Evolutionary conservation across 1,284 basidiomycete species (phyloP).

Genomic region (Heterobasidion parviporum): DNA sequence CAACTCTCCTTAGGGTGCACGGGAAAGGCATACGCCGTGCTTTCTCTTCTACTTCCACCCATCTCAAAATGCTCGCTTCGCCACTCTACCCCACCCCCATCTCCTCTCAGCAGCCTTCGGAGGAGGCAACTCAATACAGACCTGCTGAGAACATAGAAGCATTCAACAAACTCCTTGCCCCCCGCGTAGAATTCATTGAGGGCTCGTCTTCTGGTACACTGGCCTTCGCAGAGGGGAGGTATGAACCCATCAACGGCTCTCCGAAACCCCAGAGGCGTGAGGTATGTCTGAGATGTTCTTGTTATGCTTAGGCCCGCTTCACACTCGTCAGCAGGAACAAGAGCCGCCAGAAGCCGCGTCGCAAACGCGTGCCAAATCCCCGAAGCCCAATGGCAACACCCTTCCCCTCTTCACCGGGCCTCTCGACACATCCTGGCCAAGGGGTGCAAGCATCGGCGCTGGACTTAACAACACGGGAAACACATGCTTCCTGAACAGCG

Average conservation of each 20-base stretch:
- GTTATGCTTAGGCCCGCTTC: not conserved
- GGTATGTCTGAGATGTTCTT: slow-evolving; percentile 22
- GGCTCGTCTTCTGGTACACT: slow-evolving; percentile 69
- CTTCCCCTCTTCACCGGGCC: slow-evolving; percentile 36
- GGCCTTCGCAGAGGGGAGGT: slow-evolving; percentile 62
- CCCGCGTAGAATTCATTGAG: slow-evolving; percentile 72
- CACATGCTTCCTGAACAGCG: slow-evolving; percentile 96
- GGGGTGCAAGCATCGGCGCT: slow-evolving; percentile 33
- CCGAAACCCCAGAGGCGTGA: slow-evolving; percentile 31
- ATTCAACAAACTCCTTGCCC: slow-evolving; percentile 67
- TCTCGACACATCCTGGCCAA: slow-evolving; percentile 54
- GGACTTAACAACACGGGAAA: slow-evolving; percentile 92
- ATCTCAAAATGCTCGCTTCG: slow-evolving; percentile 45
- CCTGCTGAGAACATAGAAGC: slow-evolving; percentile 63
- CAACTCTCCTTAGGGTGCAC: not conserved
- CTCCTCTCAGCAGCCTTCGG: slow-evolving; percentile 34
- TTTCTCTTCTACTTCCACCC: not conserved
- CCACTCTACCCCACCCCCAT: slow-evolving; percentile 48
- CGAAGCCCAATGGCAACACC: not conserved
- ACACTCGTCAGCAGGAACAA: not conserved
- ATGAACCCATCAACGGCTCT: slow-evolving; percentile 66
- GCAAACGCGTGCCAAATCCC: slow-evolving; percentile 10
- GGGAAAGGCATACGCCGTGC: not conserved
- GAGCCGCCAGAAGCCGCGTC: not conserved
- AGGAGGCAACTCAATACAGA: slow-evolving; percentile 46